These are phyloP conservation scores for Draba incana DNA, from an alignment of 345 rosid genomes.

Conservation along the genomic window DNA sequence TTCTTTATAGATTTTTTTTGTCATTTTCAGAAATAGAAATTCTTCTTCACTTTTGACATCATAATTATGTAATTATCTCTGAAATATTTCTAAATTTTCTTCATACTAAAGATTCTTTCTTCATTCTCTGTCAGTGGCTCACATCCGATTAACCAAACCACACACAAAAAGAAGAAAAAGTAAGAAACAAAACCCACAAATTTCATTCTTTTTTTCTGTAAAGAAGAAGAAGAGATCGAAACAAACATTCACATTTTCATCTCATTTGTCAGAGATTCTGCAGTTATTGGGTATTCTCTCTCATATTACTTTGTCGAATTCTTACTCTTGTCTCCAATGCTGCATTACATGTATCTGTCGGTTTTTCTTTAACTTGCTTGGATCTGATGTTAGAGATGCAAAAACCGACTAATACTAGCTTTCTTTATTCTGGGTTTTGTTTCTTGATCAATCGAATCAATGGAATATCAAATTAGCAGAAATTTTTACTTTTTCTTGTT, in stretches of 20 bases:
- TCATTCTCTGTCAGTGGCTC: slow-evolving; percentile 42
- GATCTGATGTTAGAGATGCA: slow-evolving; percentile 42
- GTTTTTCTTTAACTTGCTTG: slow-evolving; percentile 22
- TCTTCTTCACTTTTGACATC: background rate
- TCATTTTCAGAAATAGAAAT: slow-evolving; percentile 3
- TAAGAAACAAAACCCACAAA: background rate
- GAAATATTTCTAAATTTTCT: background rate
- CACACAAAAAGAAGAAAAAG: background rate
- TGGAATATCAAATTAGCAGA: background rate
- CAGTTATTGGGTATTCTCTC: slow-evolving; percentile 30
- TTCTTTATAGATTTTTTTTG: background rate
- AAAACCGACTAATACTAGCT: background rate
- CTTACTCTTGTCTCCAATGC: slow-evolving; percentile 15
- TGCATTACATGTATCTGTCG: slow-evolving; percentile 43
- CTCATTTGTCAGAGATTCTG: slow-evolving; percentile 4
- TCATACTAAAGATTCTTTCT: slow-evolving; percentile 33
- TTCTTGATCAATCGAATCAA: slow-evolving; percentile 14
- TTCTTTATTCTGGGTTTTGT: slow-evolving; percentile 3
- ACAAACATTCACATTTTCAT: slow-evolving; percentile 27
- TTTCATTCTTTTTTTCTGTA: background rate
- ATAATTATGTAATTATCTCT: slow-evolving; percentile 15
- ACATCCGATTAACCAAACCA: slow-evolving; percentile 34
- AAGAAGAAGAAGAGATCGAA: slow-evolving; percentile 20
- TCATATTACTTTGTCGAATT: slow-evolving; percentile 4
- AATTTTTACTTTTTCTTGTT: background rate